Evolutionary conservation across 2,329 filamentous ascomycete genomes (phyloP).

Genomic region (Aspergillus eucalypticola): DNA sequence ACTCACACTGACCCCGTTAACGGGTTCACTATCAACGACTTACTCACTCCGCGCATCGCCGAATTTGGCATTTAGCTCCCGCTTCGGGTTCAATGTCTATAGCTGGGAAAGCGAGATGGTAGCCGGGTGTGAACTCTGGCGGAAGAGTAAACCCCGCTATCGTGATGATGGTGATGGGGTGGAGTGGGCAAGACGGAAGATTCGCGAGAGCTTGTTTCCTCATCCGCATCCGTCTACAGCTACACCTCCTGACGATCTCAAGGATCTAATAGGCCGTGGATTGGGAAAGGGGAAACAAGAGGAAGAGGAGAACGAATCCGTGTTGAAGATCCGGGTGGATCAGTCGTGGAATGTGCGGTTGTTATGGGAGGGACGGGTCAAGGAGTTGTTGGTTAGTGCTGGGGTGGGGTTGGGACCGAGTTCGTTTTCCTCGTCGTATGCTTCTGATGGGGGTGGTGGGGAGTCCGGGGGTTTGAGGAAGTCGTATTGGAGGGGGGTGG

Average conservation of each 20-base stretch:
- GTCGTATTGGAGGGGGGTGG: constrained; percentile 45
- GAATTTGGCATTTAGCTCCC: constrained; percentile 80
- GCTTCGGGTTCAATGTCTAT: constrained; percentile 96
- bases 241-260: constrained; percentile 10
- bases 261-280: background rate
- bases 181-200: constrained; percentile 43
- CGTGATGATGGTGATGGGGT: constrained; percentile 42
- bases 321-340: constrained; percentile 86
- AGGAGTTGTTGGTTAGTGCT: constrained; percentile 88
- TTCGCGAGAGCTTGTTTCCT: constrained; percentile 29
- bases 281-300: constrained; percentile 16
- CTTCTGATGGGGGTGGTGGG: constrained; percentile 22
- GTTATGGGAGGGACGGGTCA: constrained; percentile 89
- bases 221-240: constrained; percentile 16
- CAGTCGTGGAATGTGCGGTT: constrained; percentile 84
- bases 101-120: constrained; percentile 96
- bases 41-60: constrained; percentile 88
- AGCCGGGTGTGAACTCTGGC: constrained; percentile 91
- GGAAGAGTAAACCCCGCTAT: constrained; percentile 49
- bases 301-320: constrained; percentile 72
- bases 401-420: constrained; percentile 76
- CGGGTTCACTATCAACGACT: constrained; percentile 87
- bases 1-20: constrained; percentile 87
- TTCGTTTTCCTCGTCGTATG: constrained; percentile 34
- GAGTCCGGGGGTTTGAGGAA: constrained; percentile 22